These are phyloP conservation scores for Cystobasidium slooffiae DNA, from an alignment of 1,284 basidiomycete genomes.

Conservation along the genomic window DNA sequence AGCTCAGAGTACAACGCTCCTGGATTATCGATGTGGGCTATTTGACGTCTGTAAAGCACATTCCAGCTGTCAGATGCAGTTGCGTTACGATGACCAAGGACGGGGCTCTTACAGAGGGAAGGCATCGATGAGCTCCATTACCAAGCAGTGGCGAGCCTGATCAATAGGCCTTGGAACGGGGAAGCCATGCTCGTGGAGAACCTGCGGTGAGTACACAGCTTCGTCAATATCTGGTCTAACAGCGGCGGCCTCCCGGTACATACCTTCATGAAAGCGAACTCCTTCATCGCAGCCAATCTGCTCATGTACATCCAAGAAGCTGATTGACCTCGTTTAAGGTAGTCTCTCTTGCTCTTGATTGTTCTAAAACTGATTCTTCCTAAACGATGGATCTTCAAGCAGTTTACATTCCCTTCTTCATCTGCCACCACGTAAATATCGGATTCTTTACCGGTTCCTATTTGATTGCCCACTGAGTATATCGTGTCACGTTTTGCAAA, in stretches of 20 bases:
- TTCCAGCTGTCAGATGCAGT: too few species aligned
- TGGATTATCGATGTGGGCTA: constrained; percentile 78
- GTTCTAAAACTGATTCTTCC: constrained; percentile 95
- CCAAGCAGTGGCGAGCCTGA: constrained; percentile 89
- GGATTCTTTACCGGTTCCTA: constrained; percentile 98
- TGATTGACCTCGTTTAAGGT: constrained; percentile 90
- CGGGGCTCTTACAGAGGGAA: constrained; percentile 76
- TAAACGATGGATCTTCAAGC: constrained; percentile 91
- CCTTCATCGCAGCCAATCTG: constrained; percentile 90
- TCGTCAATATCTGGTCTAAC: not conserved
- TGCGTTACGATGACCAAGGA: not conserved
- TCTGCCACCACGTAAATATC: constrained; percentile 94
- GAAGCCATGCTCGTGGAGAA: constrained; percentile 89
- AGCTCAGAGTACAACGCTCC: constrained; percentile 87
- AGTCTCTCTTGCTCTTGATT: constrained; percentile 96
- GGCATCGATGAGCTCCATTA: constrained; percentile 95
- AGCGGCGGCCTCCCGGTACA: constrained; percentile 32
- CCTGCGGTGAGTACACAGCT: constrained; percentile 60
- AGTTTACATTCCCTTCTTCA: constrained; percentile 78
- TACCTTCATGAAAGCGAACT: constrained; percentile 98
- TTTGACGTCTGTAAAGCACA: constrained; percentile 71
- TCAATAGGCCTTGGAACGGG: constrained; percentile 93
- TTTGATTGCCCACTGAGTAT: constrained; percentile 90
- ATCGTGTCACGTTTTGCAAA: constrained; percentile 82
- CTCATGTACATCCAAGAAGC: constrained; percentile 99